Evolutionary conservation across 2,329 filamentous ascomycete species (phyloP), one percentile per base, ranked within the genome.

Genomic region (Elsinoe perseae): DNA sequence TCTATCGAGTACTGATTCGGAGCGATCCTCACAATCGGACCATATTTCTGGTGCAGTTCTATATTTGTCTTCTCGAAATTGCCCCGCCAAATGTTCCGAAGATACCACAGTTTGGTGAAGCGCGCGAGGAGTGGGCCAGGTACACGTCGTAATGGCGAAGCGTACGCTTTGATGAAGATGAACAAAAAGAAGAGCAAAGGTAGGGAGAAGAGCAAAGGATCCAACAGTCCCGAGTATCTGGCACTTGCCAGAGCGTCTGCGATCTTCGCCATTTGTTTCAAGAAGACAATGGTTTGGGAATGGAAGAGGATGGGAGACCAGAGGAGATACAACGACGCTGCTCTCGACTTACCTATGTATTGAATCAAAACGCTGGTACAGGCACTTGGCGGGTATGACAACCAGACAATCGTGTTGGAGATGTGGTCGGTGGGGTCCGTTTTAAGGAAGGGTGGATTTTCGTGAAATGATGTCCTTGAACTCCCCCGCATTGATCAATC

Each of bases 21-120:
- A 18, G 52, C 52, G 6, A 54, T 54, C 21, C 36, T 54, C 30
- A 54, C 52, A 30, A 54, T 25, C 10, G 52, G 34, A 18, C 52
- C 52, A 14, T 27, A 21, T 10, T 28, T 21, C 10, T 52, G 16
- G 40, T 65, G 63, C 8, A 65, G 57, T 3, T 50, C 57, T 40
- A 65, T 63, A 40, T 63, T 62, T 5, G 59, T 60, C 20, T 56
- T 54, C 25, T 65, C 59, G 30, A 61, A 61, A 20, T 61, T 54
- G 6, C 62, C 63, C 21, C 40, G 57, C 56, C 58, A 61, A 34
- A 63, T 42, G 25, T 59, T 60, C 21, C 42, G 34, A 9, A 65
- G 52, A 20, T 61, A 63, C 61, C 61, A 65, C 9, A 61, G 42
- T 7, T 57, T 56, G 4, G 63, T 61, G 50, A 62, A 64, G 10